phyloP scores from a whole-genome alignment of 2,329 filamentous ascomycete species.

The Dactylonectria estremocensis region DNA sequence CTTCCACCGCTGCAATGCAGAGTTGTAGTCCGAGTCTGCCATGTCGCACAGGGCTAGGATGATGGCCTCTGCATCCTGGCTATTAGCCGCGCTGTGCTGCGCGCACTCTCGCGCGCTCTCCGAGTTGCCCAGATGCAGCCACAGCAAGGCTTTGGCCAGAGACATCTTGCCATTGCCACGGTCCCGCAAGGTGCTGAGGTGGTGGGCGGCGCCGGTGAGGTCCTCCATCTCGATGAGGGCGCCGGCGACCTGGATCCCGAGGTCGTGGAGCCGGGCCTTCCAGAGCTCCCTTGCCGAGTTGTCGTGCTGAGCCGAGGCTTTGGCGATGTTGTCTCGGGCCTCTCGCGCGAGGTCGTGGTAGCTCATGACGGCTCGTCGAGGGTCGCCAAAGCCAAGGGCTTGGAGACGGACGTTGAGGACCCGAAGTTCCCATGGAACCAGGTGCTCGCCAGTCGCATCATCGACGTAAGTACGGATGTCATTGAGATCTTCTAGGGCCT shows the following conservation, averaged over 20 bases:
- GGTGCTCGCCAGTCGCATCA: conserved; percentile 68
- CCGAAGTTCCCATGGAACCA: conserved; percentile 90
- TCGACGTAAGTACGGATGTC: conserved; percentile 70
- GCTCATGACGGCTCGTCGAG: conserved; percentile 86
- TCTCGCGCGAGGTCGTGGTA: conserved; percentile 91
- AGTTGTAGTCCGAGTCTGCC: conserved; percentile 81
- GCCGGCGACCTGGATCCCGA: conserved; percentile 78
- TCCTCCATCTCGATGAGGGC: conserved; percentile 91
- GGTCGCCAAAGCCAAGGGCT: conserved; percentile 88
- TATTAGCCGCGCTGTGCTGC: conserved; percentile 41
- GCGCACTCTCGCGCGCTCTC: conserved; percentile 75
- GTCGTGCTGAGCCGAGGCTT: conserved; percentile 61
- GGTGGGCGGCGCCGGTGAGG: conserved; percentile 81
- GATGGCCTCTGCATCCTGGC: conserved; percentile 61
- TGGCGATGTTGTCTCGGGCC: conserved; percentile 74
- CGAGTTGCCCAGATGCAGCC: conserved; percentile 84
- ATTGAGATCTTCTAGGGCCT: conserved; percentile 74
- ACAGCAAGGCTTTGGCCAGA: conserved; percentile 75
- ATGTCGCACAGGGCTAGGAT: conserved; percentile 81
- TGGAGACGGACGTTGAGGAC: conserved; percentile 88
- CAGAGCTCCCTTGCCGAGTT: conserved; percentile 75
- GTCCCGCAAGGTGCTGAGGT: conserved; percentile 73
- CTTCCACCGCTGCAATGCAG: conserved; percentile 75
- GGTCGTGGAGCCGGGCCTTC: conserved; percentile 79
- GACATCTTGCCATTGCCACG: conserved; percentile 58